Conservation (phyloP, 2,329 filamentous ascomycete species). For the Diaporthe citri region DNA sequence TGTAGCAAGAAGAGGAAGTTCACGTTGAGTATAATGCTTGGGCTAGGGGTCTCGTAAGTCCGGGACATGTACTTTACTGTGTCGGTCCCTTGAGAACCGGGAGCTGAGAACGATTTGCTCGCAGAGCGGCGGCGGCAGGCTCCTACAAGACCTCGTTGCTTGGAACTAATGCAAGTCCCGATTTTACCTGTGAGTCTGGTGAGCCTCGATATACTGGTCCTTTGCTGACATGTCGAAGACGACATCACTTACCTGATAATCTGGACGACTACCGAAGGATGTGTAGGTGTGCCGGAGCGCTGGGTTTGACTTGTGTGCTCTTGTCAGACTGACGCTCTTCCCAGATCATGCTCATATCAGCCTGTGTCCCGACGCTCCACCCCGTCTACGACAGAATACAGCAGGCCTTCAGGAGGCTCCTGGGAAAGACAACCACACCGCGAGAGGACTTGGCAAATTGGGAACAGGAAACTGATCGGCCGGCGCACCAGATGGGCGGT, state of each 20-base stretch:
- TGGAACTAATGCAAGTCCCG: conserved; percentile 9
- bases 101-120: not conserved
- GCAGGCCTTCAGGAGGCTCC: not conserved
- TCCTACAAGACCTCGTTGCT: conserved; percentile 9
- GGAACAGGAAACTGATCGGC: not conserved
- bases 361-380: conserved; percentile 20
- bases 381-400: conserved; percentile 23
- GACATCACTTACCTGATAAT: not conserved
- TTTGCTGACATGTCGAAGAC: not conserved
- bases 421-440: not conserved
- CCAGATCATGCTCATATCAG: conserved; percentile 23
- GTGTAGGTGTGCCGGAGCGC: not conserved
- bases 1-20: conserved; percentile 13
- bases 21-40: conserved; percentile 22
- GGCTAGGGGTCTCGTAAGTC: conserved; percentile 10
- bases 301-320: no score
- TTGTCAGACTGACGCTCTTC: not conserved
- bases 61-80: no score
- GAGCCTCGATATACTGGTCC: not conserved
- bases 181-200: not conserved
- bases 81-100: not conserved
- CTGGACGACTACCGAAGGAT: conserved; percentile 10
- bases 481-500: not conserved
- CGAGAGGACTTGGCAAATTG: not conserved
- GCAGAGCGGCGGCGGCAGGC: conserved; percentile 16